Conservation (phyloP, 805 yeast species). For the Yamadazyma scolyti region DNA sequence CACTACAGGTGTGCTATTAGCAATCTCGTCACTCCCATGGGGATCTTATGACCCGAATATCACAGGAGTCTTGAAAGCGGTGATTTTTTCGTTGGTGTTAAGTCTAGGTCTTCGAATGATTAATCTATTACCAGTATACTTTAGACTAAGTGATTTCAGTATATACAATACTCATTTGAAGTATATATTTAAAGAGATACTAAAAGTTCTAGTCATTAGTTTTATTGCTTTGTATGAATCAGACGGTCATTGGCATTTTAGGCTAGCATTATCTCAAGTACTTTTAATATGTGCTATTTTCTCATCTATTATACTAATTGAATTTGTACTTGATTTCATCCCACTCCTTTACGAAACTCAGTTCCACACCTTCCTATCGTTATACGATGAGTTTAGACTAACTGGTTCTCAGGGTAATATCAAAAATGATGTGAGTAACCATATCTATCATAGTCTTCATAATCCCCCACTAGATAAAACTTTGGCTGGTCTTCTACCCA, state of each 20-base stretch:
- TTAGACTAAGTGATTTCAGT: slow-evolving; percentile 5
- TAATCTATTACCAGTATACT: slow-evolving; percentile 7
- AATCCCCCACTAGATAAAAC: slow-evolving; percentile 4
- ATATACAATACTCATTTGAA: slow-evolving; percentile 8
- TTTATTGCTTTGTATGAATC: slow-evolving; percentile 9
- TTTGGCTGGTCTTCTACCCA: slow-evolving; percentile 11
- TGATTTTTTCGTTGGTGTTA: slow-evolving; percentile 7
- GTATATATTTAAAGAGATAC: slow-evolving; percentile 7
- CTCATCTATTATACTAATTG: slow-evolving; percentile 1
- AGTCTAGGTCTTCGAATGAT: slow-evolving; percentile 6
- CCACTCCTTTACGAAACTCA: slow-evolving; percentile 7
- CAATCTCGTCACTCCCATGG: too few relatives aligned
- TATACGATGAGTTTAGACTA: slow-evolving; percentile 10
- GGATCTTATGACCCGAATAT: slow-evolving; percentile 4
- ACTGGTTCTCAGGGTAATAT: too few relatives aligned
- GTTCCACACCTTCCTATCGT: slow-evolving; percentile 6
- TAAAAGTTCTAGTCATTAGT: slow-evolving; percentile 7
- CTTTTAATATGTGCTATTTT: slow-evolving; percentile 5
- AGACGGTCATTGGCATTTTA: slow-evolving; percentile 3
- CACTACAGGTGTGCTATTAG: too few relatives aligned
- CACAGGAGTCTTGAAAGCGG: slow-evolving; percentile 4
- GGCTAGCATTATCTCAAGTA: slow-evolving; percentile 4
- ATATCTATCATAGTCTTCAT: slow-evolving; percentile 5
- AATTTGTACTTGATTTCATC: slow-evolving; percentile 5
- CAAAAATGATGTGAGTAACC: slow-evolving; percentile 6